Base-by-base conservation (phyloP, 345 rosid species). In the Dimocarpus longan region DNA sequence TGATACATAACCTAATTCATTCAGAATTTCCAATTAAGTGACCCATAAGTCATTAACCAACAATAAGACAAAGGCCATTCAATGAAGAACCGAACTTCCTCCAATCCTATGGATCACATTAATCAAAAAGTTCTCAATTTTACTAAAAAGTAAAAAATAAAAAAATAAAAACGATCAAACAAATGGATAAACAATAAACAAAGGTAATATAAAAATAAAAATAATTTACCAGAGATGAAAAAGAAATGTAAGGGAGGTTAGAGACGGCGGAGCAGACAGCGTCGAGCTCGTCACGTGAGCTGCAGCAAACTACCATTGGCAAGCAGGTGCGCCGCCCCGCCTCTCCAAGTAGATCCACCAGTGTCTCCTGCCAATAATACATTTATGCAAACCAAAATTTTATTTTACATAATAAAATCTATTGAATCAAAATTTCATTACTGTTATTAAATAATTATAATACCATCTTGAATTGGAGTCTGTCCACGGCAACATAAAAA, bases 211-310 rank as follows among this genome's bases (percentile, higher is more conserved):
- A 59, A 26, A 0, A n/a, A 3, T 18, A 57, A 22, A 8, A 19
- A 5, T 12, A 54, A 44, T 9, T 60, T 90, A 95, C 98, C 91
- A 93, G 80, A 78, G 88, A 79, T 42, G 90, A 76, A 18, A 92
- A 84, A 44, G 94, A 91, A 76, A 95, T 89, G 90, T 66, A 87
- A 74, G 95, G 88, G 82, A 93, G 95, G 56, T 82, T 83, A n/a
- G 99, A 85, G 69, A 93, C 90, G 24, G 91, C 87, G 76, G 90
- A 91, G 80, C 90, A 93, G 71, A 95, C 91, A 15, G 96, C 91
- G 70, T 95, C 98, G 18, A 95, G 98, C 86, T 91, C 97, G 81
- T 95, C 99, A 4, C 98, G 92, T 13, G 97, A 90, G 90, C 89
- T 91, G 86, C 99, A 95, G 83, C 93, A 93, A 2, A 93, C 90